Percentiles rank a stretch among this genome's conserved stretches.
Conservation (phyloP, 2,329 filamentous ascomycete genomes). For the Passalora sequoiae region DNA sequence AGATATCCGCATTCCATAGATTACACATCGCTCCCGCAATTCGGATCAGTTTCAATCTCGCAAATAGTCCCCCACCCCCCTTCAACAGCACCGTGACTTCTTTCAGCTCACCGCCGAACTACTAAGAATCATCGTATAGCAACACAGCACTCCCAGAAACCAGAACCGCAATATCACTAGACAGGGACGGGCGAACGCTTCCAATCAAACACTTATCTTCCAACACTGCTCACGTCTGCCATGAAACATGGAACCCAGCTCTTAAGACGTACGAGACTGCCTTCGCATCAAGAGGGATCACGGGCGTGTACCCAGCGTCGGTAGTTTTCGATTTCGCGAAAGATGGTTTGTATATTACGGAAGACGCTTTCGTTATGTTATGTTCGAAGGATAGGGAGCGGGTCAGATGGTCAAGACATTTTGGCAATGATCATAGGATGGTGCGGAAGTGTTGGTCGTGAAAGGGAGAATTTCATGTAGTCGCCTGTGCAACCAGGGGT, state of each 20-base stretch:
- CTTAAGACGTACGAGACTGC: constrained; percentile 11
- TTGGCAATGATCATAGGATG: constrained; percentile 13
- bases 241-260: constrained; percentile 12
- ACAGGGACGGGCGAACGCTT: constrained; percentile 13
- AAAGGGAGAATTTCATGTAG: no score
- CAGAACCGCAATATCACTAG: constrained; percentile 12
- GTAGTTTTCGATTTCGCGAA: constrained; percentile 12
- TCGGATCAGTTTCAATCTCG: constrained; percentile 5
- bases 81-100: no score
- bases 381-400: not conserved
- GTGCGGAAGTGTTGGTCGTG: constrained; percentile 14
- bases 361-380: constrained; percentile 9
- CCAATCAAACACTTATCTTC: constrained; percentile 12
- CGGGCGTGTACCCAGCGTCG: not conserved
- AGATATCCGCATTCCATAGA: no score
- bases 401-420: constrained; percentile 11
- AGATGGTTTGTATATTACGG: constrained; percentile 15
- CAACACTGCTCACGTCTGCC: constrained; percentile 14
- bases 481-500: no score
- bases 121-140: constrained; percentile 15
- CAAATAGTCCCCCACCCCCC: no score
- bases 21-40: no score
- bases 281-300: constrained; percentile 7
- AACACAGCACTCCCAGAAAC: constrained; percentile 13
- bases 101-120: constrained; percentile 19